These are phyloP conservation scores for Blastocystis sp. DNA, from an alignment of 352 stramenopile genomes.

Conservation along the genomic window DNA sequence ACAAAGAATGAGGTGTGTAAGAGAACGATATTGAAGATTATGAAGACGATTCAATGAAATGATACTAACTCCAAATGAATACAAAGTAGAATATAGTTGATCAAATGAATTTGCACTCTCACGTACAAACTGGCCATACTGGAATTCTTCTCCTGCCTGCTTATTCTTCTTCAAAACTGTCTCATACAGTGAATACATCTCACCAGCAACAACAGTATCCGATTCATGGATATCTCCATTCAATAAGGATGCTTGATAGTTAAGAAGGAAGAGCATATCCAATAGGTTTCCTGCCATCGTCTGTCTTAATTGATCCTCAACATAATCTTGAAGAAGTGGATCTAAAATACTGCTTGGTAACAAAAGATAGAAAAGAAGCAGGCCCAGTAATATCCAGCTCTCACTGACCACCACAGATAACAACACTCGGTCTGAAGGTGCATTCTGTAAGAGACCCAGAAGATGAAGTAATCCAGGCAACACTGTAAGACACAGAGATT, in stretches of 20 bases:
- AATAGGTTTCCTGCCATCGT: conserved; percentile 3
- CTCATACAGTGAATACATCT: neutral
- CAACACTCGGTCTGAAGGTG: neutral
- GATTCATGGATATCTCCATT: neutral
- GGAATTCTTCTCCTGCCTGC: neutral
- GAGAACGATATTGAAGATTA: neutral
- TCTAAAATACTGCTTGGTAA: conserved; percentile 90
- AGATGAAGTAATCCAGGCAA: neutral
- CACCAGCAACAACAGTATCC: neutral
- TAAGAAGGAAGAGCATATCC: conserved; percentile 11
- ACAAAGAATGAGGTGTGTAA: neutral
- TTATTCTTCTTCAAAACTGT: neutral
- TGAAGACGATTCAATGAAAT: neutral
- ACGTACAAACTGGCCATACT: conserved; percentile 26
- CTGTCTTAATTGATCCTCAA: conserved; percentile 71
- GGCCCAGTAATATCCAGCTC: conserved; percentile 83
- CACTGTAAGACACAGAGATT: conserved; percentile 16
- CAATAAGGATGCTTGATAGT: neutral
- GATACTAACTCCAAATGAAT: conserved; percentile 33
- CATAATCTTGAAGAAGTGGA: conserved; percentile 83
- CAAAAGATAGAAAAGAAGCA: conserved; percentile 87
- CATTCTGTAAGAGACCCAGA: neutral
- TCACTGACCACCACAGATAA: conserved; percentile 73
- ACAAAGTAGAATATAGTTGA: conserved; percentile 34
- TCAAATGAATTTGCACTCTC: conserved; percentile 39